These are phyloP conservation scores for Yamadazyma songkhlaensis DNA, from an alignment of 1,139 yeast species.

Conservation along the genomic window DNA sequence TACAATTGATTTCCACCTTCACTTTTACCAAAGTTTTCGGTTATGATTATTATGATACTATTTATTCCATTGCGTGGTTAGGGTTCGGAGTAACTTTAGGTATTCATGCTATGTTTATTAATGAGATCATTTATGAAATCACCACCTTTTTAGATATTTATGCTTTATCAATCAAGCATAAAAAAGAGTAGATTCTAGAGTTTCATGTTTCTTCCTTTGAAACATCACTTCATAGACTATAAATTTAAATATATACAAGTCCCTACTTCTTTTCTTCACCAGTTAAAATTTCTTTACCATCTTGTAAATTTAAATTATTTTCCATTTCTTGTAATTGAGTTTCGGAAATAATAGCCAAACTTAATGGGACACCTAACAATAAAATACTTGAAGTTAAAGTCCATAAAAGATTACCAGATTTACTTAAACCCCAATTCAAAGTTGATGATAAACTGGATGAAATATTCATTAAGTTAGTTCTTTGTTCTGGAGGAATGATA, in stretches of 20 bases:
- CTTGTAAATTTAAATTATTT: slow-evolving; percentile 84
- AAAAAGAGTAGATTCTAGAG: slow-evolving; percentile 29
- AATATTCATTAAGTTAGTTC: slow-evolving; percentile 46
- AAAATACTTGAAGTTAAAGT: slow-evolving; percentile 77
- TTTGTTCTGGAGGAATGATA: slow-evolving; percentile 84
- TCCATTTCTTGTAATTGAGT: slow-evolving; percentile 93
- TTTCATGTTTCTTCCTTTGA: not conserved
- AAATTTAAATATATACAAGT: slow-evolving; percentile 17
- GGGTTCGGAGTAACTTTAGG: slow-evolving; percentile 79
- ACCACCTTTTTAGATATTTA: slow-evolving; percentile 82
- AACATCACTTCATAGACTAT: not conserved
- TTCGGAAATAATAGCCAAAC: slow-evolving; percentile 86
- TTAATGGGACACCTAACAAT: slow-evolving; percentile 88
- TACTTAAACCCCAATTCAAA: slow-evolving; percentile 45
- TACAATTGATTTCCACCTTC: slow-evolving; percentile 47
- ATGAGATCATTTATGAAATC: slow-evolving; percentile 80
- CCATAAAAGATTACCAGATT: slow-evolving; percentile 82
- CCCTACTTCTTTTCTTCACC: slow-evolving; percentile 49
- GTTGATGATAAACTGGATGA: slow-evolving; percentile 32
- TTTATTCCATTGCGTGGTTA: slow-evolving; percentile 57
- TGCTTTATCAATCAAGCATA: slow-evolving; percentile 82
- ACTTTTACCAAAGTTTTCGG: slow-evolving; percentile 38
- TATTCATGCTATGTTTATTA: slow-evolving; percentile 73
- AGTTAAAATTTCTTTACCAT: slow-evolving; percentile 79
- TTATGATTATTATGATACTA: slow-evolving; percentile 35